Evolutionary conservation across 164 flowering plant species (phyloP), one percentile per base, ranked within the genome.

Genomic region (Nelumbo lutea): DNA sequence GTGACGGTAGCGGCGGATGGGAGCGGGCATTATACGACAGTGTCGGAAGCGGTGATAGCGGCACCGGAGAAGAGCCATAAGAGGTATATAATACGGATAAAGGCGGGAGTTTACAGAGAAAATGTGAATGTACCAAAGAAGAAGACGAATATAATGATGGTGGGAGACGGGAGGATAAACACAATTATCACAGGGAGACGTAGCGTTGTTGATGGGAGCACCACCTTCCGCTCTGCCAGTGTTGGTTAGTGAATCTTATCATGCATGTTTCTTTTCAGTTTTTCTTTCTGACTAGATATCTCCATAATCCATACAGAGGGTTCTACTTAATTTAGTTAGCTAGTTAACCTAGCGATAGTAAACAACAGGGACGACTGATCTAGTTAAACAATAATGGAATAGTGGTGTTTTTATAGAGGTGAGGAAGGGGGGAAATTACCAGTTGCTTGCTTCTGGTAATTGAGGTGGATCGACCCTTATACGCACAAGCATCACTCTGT

Each of bases 141-240:
- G 84, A 89, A 92, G 84, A 85, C 75, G 0, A 86, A 89, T 62
- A 70, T 95, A 1, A 89, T 92, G 98, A 90, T 95, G 53, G 0
- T 88, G 51, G 97, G 98, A 42, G 98, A 92, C 62, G 97, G 93
- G 6, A 80, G 92, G 59, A 79, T 9, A 14, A 85, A n/a, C 47
- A 92, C 98, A 3, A 88, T 92, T 52, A 92, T 92, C 67, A 95
- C 97, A 2, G 97, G 68, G 0, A 90, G 86, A 44, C 77, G 77
- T 68, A 95, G 86, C 66, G 97, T 92, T 2, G 77, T 61, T 1
- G 97, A 86, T 70, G 98, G 98, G 2, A 88, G 91, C 84, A 94
- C 97, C 46, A 94, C 98, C 50, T 94, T 90, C 80, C 59, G 86
- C n/a, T 94, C 98, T 45, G 98, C 98, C 9, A 94, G 97, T 0